Conservation (phyloP, 2,329 filamentous ascomycete genomes). For the Mollisiaceae sp. region DNA sequence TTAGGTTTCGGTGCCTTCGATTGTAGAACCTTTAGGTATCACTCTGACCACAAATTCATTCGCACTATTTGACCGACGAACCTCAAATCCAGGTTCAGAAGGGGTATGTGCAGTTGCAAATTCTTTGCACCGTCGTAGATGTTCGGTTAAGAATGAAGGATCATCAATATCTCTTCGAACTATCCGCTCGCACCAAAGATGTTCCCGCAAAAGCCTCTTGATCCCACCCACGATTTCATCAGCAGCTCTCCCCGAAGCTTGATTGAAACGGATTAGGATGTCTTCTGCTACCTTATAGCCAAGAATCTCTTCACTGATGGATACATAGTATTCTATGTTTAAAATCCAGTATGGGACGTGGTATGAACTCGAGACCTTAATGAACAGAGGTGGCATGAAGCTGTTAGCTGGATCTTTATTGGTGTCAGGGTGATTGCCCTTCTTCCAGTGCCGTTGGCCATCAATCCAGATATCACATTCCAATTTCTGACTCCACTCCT, state of each 20-base stretch:
- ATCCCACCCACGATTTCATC: not conserved
- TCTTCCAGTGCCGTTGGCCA: not conserved
- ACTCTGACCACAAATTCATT: too few species aligned
- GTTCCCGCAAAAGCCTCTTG: constrained; percentile 1
- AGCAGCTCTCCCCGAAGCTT: not conserved
- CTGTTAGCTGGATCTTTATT: not conserved
- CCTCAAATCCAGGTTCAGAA: too few species aligned
- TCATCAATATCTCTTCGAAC: not conserved
- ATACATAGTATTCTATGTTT: not conserved
- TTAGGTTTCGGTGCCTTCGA: too few species aligned
- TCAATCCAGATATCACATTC: not conserved
- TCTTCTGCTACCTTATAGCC: not conserved
- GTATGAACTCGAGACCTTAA: not conserved
- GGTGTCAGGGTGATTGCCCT: not conserved
- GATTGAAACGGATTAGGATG: not conserved
- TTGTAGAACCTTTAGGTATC: too few species aligned
- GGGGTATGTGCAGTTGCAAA: too few species aligned
- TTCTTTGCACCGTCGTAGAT: not conserved
- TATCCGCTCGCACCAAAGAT: not conserved
- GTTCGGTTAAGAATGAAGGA: not conserved
- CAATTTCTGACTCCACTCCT: not conserved
- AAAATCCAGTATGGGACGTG: not conserved
- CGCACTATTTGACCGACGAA: too few species aligned
- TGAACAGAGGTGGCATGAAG: not conserved
- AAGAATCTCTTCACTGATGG: not conserved